Conservation (phyloP, 306 rosid species). For the Luffa aegyptiaca region DNA sequence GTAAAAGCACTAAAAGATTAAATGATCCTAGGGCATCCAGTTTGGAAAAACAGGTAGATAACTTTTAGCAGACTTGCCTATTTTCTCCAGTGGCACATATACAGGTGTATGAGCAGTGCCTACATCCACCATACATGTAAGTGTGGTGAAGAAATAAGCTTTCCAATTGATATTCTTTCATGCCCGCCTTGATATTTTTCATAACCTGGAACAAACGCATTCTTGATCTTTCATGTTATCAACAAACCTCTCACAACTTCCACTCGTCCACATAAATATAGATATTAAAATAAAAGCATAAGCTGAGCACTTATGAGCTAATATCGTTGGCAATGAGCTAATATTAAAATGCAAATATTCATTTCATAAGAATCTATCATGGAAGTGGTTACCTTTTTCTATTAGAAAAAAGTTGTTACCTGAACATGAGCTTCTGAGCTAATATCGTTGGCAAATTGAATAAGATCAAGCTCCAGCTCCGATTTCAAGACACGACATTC, state of each 20-base stretch:
- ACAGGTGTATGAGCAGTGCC: constrained; percentile 96
- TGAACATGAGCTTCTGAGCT: constrained; percentile 92
- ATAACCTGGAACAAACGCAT: constrained; percentile 43
- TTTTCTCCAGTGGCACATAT: constrained; percentile 87
- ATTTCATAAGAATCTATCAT: neutral
- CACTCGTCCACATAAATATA: neutral
- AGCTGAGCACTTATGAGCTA: neutral
- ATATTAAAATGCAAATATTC: neutral
- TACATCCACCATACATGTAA: constrained; percentile 95
- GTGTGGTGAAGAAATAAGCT: constrained; percentile 93
- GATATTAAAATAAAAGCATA: neutral
- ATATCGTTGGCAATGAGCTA: too few relatives aligned
- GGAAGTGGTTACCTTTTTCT: neutral
- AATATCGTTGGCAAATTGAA: constrained; percentile 85
- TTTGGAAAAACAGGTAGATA: neutral
- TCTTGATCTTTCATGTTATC: neutral
- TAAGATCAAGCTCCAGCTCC: constrained; percentile 65
- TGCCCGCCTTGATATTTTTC: constrained; percentile 64
- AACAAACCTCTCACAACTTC: neutral
- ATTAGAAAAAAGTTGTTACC: constrained; percentile 28
- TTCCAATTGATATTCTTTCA: constrained; percentile 89
- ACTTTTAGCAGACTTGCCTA: constrained; percentile 27
- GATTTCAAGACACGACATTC: constrained; percentile 89
- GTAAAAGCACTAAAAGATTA: neutral
- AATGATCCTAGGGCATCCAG: neutral